Percentiles rank a stretch among this genome's conserved stretches.
Conservation (phyloP, 257 asterid genomes). For the Mitragyna speciosa region DNA sequence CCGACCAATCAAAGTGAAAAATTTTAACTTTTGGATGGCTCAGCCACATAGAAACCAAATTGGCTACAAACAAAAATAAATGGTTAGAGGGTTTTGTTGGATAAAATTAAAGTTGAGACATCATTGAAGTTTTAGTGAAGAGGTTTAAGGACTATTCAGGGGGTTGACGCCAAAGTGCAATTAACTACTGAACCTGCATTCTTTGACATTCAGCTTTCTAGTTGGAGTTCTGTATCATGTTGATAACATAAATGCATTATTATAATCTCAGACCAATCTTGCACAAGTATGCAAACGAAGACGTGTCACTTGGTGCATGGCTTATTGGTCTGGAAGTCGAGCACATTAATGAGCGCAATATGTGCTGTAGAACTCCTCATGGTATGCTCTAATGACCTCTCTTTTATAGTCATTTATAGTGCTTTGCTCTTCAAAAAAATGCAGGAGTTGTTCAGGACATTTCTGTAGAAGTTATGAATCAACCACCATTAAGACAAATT, state of each 20-base stretch:
- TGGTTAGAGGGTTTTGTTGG: too few species aligned
- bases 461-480: background rate
- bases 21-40: too few species aligned
- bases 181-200: too few species aligned
- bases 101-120: too few species aligned
- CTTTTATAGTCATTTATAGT: too few species aligned
- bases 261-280: slow-evolving; percentile 18
- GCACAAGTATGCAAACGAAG: slow-evolving; percentile 40
- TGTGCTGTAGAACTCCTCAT: slow-evolving; percentile 30
- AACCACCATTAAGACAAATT: background rate
- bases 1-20: too few species aligned
- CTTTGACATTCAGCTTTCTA: background rate
- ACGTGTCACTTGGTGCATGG: slow-evolving; percentile 38
- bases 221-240: background rate
- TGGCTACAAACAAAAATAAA: too few species aligned
- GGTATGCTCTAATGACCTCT: slow-evolving; percentile 20
- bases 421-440: background rate
- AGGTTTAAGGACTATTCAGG: too few species aligned
- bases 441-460: background rate
- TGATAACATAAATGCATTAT: background rate
- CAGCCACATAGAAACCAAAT: too few species aligned
- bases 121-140: too few species aligned
- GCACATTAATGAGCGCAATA: slow-evolving; percentile 29
- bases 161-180: background rate
- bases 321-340: slow-evolving; percentile 34